Base-by-base conservation (phyloP, 768 basidiomycete genomes). In the Trametes sanguinea region DNA sequence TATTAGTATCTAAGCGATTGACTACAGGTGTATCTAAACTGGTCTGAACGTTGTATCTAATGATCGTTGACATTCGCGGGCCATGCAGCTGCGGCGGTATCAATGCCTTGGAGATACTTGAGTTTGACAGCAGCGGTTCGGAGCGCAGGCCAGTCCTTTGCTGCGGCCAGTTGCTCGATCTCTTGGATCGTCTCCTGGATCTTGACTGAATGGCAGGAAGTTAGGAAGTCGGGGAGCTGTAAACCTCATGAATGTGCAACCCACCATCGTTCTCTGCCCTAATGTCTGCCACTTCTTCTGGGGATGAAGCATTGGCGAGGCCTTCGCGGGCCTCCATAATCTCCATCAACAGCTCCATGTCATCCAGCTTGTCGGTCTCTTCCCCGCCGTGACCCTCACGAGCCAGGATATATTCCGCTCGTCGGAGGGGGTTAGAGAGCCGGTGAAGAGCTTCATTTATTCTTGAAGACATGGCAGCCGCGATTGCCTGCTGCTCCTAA, bases 381-480 rank as follows among this genome's bases (percentile, higher is more conserved):
- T 78, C 77, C 48, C 86, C 76, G 4, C 80, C 77, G 33, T 82
- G 54, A 9, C 87, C 84, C 67, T 92, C 83, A 45, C 77, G 78
- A 45, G 81, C 77, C 13, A 96, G 79, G 68, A 97, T 85, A 69
- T 97, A 96, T 72, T 92, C 88, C 32, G 87, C 87, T 44, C 95
- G 85, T 30, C 81, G 76, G 37, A 94, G 74, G 2, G 94, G 94
- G 65, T 84, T 80, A n/a, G 80, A 70, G 43, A 98, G 82, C 16
- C 84, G 83, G 65, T 84, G 85, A 72, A 95, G 94, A 1, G 94
- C 95, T 71, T 84, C 83, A 70, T 97, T 97, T 7, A 96, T 79
- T 47, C 83, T 79, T 40, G 90, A 83, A 22, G 94, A 95, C 61
- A 90, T 76, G 11, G 78, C 75, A 50, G 84, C 84, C 0, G 92